Evolutionary conservation across 495 filamentous ascomycete genomes (phyloP), one percentile per base, ranked within the genome.

Genomic region (Tuber borchii): DNA sequence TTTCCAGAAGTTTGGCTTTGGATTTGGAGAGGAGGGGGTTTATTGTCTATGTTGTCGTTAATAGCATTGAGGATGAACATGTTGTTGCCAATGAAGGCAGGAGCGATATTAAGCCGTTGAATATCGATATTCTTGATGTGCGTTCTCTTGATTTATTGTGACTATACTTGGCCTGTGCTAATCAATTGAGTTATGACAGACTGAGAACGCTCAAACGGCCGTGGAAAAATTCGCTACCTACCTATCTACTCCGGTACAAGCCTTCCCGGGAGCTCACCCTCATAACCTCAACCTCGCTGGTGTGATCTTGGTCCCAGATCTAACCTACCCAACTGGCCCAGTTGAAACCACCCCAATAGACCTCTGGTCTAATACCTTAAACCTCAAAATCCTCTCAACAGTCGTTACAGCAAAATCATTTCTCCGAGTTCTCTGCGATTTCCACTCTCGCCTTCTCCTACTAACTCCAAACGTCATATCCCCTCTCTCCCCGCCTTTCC

Each of bases 11-110:
- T 22, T 88, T 99, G 74, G 89, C 93, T 2, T 82, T 92, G 42
- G 96, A 98, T 80, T 82, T 99, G 74, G 95, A 98, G 83, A 88
- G 93, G 71, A 89, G 94, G 71, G 96, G 96, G 20, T 98, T 97
- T 82, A 92, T 98, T 70, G 94, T 98, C 37, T 98, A 92, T 81
- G 86, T 99, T 71, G 91, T 95, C 0, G 93, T 93, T 76, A 90
- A 88, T 75, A 91, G 88, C 14, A 83, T 88, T 69, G 91, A 95
- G 71, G 96, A 98, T 77, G 96, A 98, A 79, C 87, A 91, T 20
- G 84, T 90, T 46, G 90, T 98, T 42, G 90, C 92, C 71, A 87
- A 88, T 51, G 88, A 96, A 81, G 81, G 79, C 17, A 87, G 93
- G 73, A 86, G 88, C 1, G 95, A 98, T 83, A 92, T 99, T 79